phyloP scores from a whole-genome alignment of 148 eudicot species.

The Chenopodium quinoa region DNA sequence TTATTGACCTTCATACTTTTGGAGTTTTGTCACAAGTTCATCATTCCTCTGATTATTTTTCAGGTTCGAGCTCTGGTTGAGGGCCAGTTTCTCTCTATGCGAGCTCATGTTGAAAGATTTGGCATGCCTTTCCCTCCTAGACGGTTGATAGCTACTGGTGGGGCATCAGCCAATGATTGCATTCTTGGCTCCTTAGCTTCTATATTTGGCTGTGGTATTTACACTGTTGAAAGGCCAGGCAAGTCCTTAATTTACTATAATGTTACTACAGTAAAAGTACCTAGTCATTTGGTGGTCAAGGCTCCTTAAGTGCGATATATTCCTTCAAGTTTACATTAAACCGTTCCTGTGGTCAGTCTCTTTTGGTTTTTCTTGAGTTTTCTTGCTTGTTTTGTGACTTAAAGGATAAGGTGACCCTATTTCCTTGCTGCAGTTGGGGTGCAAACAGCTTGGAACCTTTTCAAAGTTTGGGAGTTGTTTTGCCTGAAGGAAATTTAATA shows the following conservation, averaged over 20 bases:
- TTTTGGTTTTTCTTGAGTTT: background rate
- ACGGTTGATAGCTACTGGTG: conserved; percentile 91
- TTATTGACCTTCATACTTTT: background rate
- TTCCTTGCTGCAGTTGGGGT: background rate
- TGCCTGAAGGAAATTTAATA: background rate
- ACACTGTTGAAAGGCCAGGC: conserved; percentile 84
- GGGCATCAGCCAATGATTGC: conserved; percentile 79
- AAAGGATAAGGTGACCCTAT: background rate
- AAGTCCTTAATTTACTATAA: background rate
- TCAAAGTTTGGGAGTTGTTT: background rate
- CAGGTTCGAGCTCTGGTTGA: conserved; percentile 84
- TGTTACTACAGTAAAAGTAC: background rate
- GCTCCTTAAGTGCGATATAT: background rate
- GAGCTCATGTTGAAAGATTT: conserved; percentile 83
- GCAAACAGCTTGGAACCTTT: background rate
- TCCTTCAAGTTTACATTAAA: background rate
- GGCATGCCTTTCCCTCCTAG: conserved; percentile 96
- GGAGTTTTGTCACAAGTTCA: background rate
- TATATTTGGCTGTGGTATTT: conserved; percentile 82
- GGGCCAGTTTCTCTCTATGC: conserved; percentile 79
- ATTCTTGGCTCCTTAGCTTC: conserved; percentile 66
- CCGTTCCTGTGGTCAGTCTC: background rate
- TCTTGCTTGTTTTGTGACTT: background rate
- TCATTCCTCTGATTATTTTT: conserved; percentile 1
- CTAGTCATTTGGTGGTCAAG: background rate